Conservation (phyloP, 768 basidiomycete species). For the Trichaptum fuscoviolaceum region DNA sequence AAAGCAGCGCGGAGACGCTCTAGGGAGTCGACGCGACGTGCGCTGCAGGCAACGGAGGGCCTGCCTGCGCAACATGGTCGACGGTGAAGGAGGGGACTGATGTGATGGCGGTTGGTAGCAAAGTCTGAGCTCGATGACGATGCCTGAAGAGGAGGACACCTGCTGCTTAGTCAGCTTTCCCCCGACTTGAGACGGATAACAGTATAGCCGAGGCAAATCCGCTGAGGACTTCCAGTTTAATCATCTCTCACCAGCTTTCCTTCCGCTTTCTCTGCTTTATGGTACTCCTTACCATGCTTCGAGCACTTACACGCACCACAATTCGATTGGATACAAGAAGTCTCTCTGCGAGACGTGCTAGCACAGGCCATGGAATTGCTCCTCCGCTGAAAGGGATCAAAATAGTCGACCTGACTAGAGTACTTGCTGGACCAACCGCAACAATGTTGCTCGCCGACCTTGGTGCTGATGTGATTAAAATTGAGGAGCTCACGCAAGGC, state of each 20-base stretch:
- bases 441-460: conserved; percentile 92
- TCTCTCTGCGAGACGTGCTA: background rate
- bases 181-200: too few relatives aligned
- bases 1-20: conserved; percentile 35
- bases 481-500: conserved; percentile 74
- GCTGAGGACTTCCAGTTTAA: too few relatives aligned
- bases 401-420: conserved; percentile 85
- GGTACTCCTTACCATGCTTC: too few relatives aligned
- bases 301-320: background rate
- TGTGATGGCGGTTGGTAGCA: conserved; percentile 4
- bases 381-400: conserved; percentile 77
- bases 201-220: too few relatives aligned
- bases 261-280: too few relatives aligned
- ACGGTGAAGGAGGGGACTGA: conserved; percentile 4
- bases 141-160: background rate
- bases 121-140: background rate
- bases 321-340: background rate
- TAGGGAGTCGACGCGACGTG: conserved; percentile 15
- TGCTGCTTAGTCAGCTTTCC: background rate
- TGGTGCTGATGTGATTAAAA: conserved; percentile 90
- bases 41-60: conserved; percentile 29
- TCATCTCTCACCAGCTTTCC: too few relatives aligned
- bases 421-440: conserved; percentile 88
- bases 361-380: conserved; percentile 43
- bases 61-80: conserved; percentile 33